Evolutionary conservation across 2,329 filamentous ascomycete genomes (phyloP).

Genomic region (Geosmithia flava): DNA sequence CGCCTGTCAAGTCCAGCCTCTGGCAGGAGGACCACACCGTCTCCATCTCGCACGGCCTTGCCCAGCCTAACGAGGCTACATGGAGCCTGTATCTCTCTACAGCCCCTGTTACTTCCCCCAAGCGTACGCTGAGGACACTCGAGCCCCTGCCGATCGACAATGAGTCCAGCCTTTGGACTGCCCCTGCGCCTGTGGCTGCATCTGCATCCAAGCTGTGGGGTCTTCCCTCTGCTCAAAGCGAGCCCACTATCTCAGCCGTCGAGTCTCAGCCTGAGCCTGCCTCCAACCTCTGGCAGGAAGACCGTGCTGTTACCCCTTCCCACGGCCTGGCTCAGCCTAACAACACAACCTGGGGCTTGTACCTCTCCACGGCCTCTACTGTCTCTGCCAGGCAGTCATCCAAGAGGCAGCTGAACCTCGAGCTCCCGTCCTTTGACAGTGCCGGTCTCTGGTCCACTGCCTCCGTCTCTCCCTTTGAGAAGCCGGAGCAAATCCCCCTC

Average conservation of each 20-base stretch:
- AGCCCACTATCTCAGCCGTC: not conserved
- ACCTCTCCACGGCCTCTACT: not conserved
- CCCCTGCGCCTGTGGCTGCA: not conserved
- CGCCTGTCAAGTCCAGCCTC: no score
- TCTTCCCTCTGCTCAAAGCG: not conserved
- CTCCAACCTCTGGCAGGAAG: not conserved
- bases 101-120: not conserved
- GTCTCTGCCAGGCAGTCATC: no score
- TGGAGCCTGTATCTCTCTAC: slow-evolving; percentile 15
- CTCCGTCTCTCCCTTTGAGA: not conserved
- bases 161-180: not conserved
- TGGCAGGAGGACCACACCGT: not conserved
- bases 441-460: not conserved
- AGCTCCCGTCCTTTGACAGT: not conserved
- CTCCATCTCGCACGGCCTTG: slow-evolving; percentile 10
- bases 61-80: slow-evolving; percentile 20
- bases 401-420: slow-evolving; percentile 2
- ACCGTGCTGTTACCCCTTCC: not conserved
- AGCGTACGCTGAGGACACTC: not conserved
- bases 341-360: not conserved
- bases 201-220: no score
- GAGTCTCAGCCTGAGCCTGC: no score
- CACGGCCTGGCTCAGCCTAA: slow-evolving; percentile 21
- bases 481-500: not conserved
- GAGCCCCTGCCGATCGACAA: not conserved